These are phyloP conservation scores for Kurtzmaniella cleridarum DNA, from an alignment of 805 yeast species.

Conservation along the genomic window DNA sequence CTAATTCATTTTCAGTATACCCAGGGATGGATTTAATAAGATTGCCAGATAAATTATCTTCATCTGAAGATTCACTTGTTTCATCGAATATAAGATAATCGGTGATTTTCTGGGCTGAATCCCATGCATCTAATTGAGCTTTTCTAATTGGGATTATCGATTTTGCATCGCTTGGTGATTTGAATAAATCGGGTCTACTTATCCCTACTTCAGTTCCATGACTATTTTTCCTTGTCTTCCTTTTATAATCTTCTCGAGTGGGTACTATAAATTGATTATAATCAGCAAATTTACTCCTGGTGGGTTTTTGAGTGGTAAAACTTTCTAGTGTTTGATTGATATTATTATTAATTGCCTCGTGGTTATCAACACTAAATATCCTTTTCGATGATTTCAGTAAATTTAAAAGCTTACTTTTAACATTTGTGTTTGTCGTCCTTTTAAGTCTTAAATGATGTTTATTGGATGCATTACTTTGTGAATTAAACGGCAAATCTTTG, in stretches of 20 bases:
- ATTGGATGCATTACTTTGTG: neutral
- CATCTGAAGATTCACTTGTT: slow-evolving; percentile 18
- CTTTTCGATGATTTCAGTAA: slow-evolving; percentile 33
- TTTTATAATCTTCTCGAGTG: no score
- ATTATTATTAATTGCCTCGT: neutral
- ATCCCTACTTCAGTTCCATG: neutral
- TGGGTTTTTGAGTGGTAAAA: neutral
- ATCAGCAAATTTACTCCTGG: no score
- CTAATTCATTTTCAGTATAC: slow-evolving; percentile 31
- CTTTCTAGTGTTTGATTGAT: slow-evolving; percentile 3
- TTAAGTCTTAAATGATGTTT: slow-evolving; percentile 5
- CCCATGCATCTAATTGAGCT: slow-evolving; percentile 42
- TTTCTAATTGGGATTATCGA: slow-evolving; percentile 25
- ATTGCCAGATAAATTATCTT: slow-evolving; percentile 8
- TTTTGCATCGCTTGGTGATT: slow-evolving; percentile 2
- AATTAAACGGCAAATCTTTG: neutral
- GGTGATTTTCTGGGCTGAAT: slow-evolving; percentile 36
- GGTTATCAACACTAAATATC: neutral
- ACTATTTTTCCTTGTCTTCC: no score
- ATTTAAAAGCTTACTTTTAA: slow-evolving; percentile 33
- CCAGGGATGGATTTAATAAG: slow-evolving; percentile 33
- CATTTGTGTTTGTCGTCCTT: slow-evolving; percentile 6
- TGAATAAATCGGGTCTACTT: neutral
- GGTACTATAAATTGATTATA: no score
- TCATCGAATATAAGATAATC: slow-evolving; percentile 31